These are phyloP conservation scores for Mytilinidion resinicola DNA, from an alignment of 495 filamentous ascomycete species.

Conservation along the genomic window DNA sequence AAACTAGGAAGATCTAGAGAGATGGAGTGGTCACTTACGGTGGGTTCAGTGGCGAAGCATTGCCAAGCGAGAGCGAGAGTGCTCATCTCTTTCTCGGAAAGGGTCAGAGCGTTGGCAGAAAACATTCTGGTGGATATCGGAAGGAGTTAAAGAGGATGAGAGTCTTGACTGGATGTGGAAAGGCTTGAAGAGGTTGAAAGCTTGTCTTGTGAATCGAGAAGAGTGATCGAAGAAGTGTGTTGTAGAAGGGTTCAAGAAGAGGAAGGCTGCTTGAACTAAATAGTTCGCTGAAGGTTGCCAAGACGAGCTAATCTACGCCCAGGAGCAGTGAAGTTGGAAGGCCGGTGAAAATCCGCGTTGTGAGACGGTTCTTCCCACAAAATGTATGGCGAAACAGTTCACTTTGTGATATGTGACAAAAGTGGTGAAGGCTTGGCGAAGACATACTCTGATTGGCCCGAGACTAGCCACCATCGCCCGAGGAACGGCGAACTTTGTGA, in stretches of 20 bases:
- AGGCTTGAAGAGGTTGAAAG: background rate
- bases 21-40: constrained; percentile 10
- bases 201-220: constrained; percentile 6
- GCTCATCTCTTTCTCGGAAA: background rate
- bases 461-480: no score
- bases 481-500: no score
- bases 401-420: no score
- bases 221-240: background rate
- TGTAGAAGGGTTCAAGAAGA: background rate
- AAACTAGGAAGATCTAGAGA: background rate
- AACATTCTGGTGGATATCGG: background rate
- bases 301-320: no score
- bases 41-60: constrained; percentile 21
- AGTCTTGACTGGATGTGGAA: background rate
- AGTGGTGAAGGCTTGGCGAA: no score
- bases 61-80: constrained; percentile 23
- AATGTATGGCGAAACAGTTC: no score
- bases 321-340: no score
- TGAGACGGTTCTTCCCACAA: no score
- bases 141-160: background rate
- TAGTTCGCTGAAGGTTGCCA: no score
- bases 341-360: no score
- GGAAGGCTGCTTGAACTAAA: no score
- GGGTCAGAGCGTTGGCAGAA: background rate
- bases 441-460: no score